phyloP scores from a whole-genome alignment of 495 filamentous ascomycete genomes.

The Xylaria flabelliformis region DNA sequence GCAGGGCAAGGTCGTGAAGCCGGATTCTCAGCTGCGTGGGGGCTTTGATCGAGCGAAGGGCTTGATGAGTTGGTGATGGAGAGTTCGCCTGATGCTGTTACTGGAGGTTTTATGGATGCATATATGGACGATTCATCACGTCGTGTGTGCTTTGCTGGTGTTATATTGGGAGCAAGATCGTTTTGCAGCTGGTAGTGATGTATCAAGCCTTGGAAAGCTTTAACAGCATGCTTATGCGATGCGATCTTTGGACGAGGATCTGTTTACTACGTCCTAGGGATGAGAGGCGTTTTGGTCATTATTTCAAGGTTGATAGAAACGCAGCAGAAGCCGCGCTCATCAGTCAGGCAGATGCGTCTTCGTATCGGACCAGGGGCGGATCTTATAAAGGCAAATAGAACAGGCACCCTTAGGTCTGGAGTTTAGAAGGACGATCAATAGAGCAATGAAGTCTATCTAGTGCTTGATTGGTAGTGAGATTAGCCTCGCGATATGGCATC shows the following conservation, averaged over 20 bases:
- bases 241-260: background rate
- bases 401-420: background rate
- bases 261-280: background rate
- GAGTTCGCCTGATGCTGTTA: background rate
- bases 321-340: background rate
- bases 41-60: conserved; percentile 86
- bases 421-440: background rate
- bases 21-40: conserved; percentile 78
- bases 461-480: background rate
- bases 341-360: background rate
- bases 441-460: background rate
- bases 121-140: background rate
- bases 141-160: background rate
- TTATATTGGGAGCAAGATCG: background rate
- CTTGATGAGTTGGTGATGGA: conserved; percentile 80
- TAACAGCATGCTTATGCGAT: background rate
- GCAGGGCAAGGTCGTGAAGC: conserved; percentile 93
- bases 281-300: background rate
- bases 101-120: background rate
- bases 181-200: background rate
- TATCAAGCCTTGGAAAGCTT: background rate
- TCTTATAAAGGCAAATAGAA: background rate
- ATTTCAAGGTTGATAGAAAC: background rate
- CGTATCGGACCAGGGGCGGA: background rate
- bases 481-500: background rate